Evolutionary conservation across 2,329 filamentous ascomycete species (phyloP).

Genomic region (Colletotrichum abscissum): DNA sequence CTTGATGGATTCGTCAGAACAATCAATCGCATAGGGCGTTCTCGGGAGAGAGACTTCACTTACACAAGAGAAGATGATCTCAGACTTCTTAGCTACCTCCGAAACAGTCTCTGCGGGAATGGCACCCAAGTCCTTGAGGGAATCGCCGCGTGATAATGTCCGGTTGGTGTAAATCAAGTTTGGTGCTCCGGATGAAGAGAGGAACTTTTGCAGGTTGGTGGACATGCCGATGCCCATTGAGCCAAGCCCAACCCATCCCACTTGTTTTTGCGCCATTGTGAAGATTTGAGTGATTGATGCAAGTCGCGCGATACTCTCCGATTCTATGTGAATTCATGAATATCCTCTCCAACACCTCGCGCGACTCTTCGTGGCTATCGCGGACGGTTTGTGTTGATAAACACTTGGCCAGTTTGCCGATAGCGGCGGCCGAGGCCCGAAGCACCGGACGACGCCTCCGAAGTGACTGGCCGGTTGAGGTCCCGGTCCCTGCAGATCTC

Average conservation of each 20-base stretch:
- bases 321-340: not conserved
- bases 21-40: not conserved
- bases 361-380: not conserved
- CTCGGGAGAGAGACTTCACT: slow-evolving; percentile 30
- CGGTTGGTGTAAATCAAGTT: slow-evolving; percentile 70
- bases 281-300: not conserved
- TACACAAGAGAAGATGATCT: slow-evolving; percentile 55
- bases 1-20: not conserved
- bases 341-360: no score
- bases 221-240: slow-evolving; percentile 54
- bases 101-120: slow-evolving; percentile 46
- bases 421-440: slow-evolving; percentile 14
- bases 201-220: slow-evolving; percentile 54
- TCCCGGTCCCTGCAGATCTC: slow-evolving; percentile 22
- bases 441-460: slow-evolving; percentile 14
- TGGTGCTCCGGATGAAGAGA: slow-evolving; percentile 66
- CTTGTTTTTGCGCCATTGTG: slow-evolving; percentile 8
- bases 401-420: not conserved
- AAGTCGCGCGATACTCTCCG: no score
- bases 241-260: slow-evolving; percentile 46
- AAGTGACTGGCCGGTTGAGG: not conserved
- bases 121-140: slow-evolving; percentile 47
- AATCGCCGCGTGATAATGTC: slow-evolving; percentile 44
- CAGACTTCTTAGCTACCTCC: slow-evolving; percentile 47
- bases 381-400: not conserved